phyloP scores from a whole-genome alignment of 2,329 filamentous ascomycete species.

The Monosporascus sp. region DNA sequence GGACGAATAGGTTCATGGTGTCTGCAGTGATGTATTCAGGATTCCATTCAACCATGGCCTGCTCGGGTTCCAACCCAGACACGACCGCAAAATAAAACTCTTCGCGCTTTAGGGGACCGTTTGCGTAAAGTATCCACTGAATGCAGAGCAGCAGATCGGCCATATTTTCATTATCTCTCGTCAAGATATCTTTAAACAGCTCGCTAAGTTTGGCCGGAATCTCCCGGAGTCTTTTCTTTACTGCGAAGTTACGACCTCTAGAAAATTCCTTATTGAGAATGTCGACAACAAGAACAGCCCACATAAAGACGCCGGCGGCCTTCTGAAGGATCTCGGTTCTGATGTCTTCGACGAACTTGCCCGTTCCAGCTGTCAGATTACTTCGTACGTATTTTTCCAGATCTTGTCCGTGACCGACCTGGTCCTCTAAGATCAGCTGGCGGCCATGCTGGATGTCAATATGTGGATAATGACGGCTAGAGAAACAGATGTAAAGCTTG shows the following conservation, averaged over 20 bases:
- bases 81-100: constrained; percentile 42
- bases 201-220: constrained; percentile 35
- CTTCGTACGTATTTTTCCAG: constrained; percentile 23
- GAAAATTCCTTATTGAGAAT: background rate
- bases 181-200: constrained; percentile 47
- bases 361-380: constrained; percentile 17
- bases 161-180: constrained; percentile 35
- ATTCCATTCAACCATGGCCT: constrained; percentile 18
- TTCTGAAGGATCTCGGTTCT: constrained; percentile 26
- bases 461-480: constrained; percentile 36
- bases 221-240: constrained; percentile 24
- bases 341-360: constrained; percentile 10
- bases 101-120: constrained; percentile 31
- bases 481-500: constrained; percentile 8
- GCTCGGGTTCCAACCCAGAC: constrained; percentile 14
- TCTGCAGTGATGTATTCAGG: constrained; percentile 9
- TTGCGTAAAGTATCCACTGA: constrained; percentile 48
- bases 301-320: constrained; percentile 26
- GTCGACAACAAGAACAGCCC: background rate
- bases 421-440: constrained; percentile 19
- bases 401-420: constrained; percentile 19
- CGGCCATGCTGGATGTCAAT: constrained; percentile 25
- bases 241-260: constrained; percentile 16
- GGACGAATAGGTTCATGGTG: constrained; percentile 28
- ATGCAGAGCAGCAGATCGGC: constrained; percentile 39